Conservation (phyloP, 2,329 filamentous ascomycete species). For the Aspergillus pseudotamarii region DNA sequence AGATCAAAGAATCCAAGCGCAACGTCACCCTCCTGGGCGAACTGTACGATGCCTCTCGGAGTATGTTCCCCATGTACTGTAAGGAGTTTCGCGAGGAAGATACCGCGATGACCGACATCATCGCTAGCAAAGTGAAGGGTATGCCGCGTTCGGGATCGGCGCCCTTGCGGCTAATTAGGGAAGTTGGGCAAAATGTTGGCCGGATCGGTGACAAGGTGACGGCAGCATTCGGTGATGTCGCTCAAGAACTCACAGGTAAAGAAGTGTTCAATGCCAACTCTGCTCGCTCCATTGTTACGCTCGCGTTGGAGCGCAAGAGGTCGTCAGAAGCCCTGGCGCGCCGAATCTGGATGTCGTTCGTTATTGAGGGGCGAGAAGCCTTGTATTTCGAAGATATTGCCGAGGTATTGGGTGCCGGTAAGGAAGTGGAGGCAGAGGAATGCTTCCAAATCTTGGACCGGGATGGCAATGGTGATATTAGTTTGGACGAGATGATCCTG, state of each 20-base stretch:
- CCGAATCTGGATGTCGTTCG: constrained; percentile 97
- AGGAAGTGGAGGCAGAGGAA: constrained; percentile 79
- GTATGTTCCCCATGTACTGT: constrained; percentile 90
- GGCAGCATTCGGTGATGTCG: constrained; percentile 88
- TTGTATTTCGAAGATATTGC: constrained; percentile 79
- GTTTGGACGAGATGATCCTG: constrained; percentile 90
- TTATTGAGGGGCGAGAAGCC: constrained; percentile 81
- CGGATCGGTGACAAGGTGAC: constrained; percentile 92
- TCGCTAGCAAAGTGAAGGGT: constrained; percentile 41
- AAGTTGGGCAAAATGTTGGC: constrained; percentile 73
- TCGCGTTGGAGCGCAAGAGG: constrained; percentile 81
- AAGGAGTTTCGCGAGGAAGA: constrained; percentile 89
- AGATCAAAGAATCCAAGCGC: constrained; percentile 87
- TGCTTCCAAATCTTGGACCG: constrained; percentile 79
- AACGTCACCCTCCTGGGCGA: constrained; percentile 79
- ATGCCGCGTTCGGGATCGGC: constrained; percentile 64
- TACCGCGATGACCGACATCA: constrained; percentile 83
- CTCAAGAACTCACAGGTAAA: constrained; percentile 92
- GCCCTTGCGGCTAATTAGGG: constrained; percentile 75
- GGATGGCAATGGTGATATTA: constrained; percentile 92
- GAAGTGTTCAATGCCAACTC: constrained; percentile 92
- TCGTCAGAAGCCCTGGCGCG: constrained; percentile 91
- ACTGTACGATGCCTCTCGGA: constrained; percentile 86
- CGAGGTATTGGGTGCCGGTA: constrained; percentile 79
- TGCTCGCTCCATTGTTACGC: constrained; percentile 83